Evolutionary conservation across 257 asterid species (phyloP).

Genomic region (Voacanga thouarsii): DNA sequence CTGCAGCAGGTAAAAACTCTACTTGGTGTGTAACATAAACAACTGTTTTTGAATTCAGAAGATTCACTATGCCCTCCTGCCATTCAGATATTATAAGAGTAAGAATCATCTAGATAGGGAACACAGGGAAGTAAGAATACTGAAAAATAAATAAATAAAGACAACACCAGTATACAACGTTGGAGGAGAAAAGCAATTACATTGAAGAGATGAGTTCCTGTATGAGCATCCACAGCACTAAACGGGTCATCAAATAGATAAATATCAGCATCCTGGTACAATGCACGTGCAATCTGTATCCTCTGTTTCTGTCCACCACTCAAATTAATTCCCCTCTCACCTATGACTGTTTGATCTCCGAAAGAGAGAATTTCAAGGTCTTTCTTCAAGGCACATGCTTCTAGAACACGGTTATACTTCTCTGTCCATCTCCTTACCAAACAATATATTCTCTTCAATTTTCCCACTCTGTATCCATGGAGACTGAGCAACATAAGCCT

Average conservation of each 20-base stretch:
- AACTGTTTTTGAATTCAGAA: slow-evolving; percentile 58
- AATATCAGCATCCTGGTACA: slow-evolving; percentile 76
- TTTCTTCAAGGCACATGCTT: slow-evolving; percentile 72
- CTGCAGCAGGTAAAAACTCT: slow-evolving; percentile 82
- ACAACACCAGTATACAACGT: not conserved
- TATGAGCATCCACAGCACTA: slow-evolving; percentile 95
- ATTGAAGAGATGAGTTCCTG: slow-evolving; percentile 77
- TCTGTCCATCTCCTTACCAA: slow-evolving; percentile 74
- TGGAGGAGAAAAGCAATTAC: slow-evolving; percentile 36
- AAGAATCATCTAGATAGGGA: not conserved
- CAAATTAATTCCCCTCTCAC: slow-evolving; percentile 90
- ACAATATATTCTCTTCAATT: slow-evolving; percentile 75
- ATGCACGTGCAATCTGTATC: slow-evolving; percentile 86
- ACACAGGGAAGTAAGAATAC: not conserved
- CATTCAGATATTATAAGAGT: slow-evolving; percentile 13
- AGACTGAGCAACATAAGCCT: slow-evolving; percentile 82
- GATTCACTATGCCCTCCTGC: slow-evolving; percentile 72
- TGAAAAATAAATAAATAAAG: not conserved
- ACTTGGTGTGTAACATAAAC: slow-evolving; percentile 86
- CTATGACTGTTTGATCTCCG: slow-evolving; percentile 87
- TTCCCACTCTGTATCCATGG: slow-evolving; percentile 94
- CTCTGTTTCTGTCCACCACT: slow-evolving; percentile 94
- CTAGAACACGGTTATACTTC: slow-evolving; percentile 57
- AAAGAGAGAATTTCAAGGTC: slow-evolving; percentile 70
- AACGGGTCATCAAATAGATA: slow-evolving; percentile 90